Base-by-base conservation (phyloP, 345 rosid genomes). In the Fremontodendron californicum region DNA sequence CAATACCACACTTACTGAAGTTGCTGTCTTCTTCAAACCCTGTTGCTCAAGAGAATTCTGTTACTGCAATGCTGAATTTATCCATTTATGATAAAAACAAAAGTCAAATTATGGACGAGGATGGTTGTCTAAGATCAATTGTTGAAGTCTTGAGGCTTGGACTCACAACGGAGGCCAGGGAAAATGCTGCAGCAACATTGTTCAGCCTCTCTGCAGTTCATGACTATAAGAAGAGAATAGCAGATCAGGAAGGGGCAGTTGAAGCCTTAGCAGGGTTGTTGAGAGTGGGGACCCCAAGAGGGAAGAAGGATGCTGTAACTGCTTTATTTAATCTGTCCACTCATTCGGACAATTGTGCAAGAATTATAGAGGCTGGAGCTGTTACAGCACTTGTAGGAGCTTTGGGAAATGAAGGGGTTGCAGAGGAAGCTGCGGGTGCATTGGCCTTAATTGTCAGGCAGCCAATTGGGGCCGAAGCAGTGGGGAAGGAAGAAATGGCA, bases 231-330 rank as follows among this genome's bases (percentile, higher is more conserved):
- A 96, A 87, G 90, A 89, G 84, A 80, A 94, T 94, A 73, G 97
- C 93, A 0, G 85, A 85, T 48, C 91, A 92, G 75, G 86, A 46
- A 31, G 89, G 91, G 0, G 94, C 97, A 5, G 85, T 94, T 6
- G 97, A 89, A 83, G 95, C 99, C 61, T 80, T 92, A 74, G 89
- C 95, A 0, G 87, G 79, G 21, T 78, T 96, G 77, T 85, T 96
- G 87, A 88, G 85, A 45, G 81, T 67, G 12, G 99, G 99, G 49
- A 93, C 97, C 16, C 82, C 88, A 0, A 89, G 98, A 45, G 98
- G 99, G 71, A 94, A 89, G 89, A 96, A 92, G 84, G 99, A 96
- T 77, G 97, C 98, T 0, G 95, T 96, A 12, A 94, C 98, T 2
- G 98, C 98, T 67, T 83, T 94, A 18, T 94, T 92, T 80, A 92